Base-by-base conservation (phyloP, 164 flowering plant species). In the Malania oleifera region DNA sequence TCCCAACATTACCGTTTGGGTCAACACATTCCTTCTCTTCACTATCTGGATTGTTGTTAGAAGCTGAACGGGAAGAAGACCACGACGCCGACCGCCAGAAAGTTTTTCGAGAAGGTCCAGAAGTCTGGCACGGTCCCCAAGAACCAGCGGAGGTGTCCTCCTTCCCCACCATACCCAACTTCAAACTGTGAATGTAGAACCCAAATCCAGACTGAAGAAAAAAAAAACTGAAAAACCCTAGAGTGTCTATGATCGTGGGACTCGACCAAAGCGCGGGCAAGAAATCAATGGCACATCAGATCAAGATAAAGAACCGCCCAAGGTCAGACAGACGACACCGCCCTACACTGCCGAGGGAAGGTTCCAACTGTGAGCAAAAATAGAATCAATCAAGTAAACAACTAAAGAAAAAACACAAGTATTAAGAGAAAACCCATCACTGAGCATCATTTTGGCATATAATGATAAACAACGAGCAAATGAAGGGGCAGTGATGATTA, bases 11-110 rank as follows among this genome's bases (percentile, higher is more conserved):
- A 10, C 63, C 75, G 69, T 52, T 45, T 5, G 73, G 70, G 69
- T 81, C 89, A 0, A 62, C 56, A 10, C 52, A 57, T 34, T 67
- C 83, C 18, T 70, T 74, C 17, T 56, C 77, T 12, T 65, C 73
- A 59, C 20, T 57, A 20, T 65, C 76, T 5, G 86, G 75, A n/a
- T n/a, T n/a, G 37, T 54, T 60, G 27, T 73, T 78, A 11, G 64
- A 59, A 1, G 68, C 50, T n/a, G 84, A 61, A 18, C 86, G 69
- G 5, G 90, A 81, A 18, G 86, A 44, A 0, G 96, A 90, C 97
- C 97, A 87, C 0, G 97, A 90, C 0, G 89, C 84, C 0, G 97
- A 87, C 51, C 91, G 73, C 90, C 90, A 87, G 58, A 67, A 87
- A 56, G 71, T 62, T 61, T 68, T 87, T 56, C 85, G 68, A 37